Evolutionary conservation across 345 rosid species (phyloP), one percentile per base, ranked within the genome.

Genomic region (Mercurialis annua): DNA sequence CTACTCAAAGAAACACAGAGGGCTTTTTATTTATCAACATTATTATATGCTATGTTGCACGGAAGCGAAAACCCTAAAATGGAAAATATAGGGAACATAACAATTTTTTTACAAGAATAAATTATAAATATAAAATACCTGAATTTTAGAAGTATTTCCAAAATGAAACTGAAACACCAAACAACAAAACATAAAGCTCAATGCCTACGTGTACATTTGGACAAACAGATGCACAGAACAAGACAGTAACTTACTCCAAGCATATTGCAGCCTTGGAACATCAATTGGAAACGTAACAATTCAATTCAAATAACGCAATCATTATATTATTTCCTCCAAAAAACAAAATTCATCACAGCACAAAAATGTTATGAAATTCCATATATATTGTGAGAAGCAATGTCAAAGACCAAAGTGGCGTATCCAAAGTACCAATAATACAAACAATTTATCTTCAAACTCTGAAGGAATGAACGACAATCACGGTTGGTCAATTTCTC

Each of bases 281-380:
- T 20, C 54, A 62, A 18, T 23, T 9, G 52, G 36, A 53, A 65
- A 36, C 9, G 56, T 10, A 38, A 52, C n/a, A 21, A 34, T 17
- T 46, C 3, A 36, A 24, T 44, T 23, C 64, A 31, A 3, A 34
- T 42, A 44, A n/a, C 47, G 54, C 23, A 31, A 67, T 31, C 36
- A 57, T 46, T 56, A 16, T 21, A 44, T 31, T 16, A 9, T 4
- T 5, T n/a, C 31, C 34, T 21, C 20, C 46, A 27, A 15, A 12
- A 30, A 43, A 30, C 1, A 43, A 56, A 16, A 17, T 12, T 18
- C 58, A 21, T 64, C 46, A 44, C 14, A 4, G 44, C 15, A 23
- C 55, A 65, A 52, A 9, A 26, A 33, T 46, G 54, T 44, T 23
- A 44, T 24, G 20, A 50, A 30, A 31, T 67, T 67, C 44, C 44